These are phyloP conservation scores for Cymbopogon flexuosus DNA, from an alignment of 202 grass and related monocot genomes.

Conservation along the genomic window DNA sequence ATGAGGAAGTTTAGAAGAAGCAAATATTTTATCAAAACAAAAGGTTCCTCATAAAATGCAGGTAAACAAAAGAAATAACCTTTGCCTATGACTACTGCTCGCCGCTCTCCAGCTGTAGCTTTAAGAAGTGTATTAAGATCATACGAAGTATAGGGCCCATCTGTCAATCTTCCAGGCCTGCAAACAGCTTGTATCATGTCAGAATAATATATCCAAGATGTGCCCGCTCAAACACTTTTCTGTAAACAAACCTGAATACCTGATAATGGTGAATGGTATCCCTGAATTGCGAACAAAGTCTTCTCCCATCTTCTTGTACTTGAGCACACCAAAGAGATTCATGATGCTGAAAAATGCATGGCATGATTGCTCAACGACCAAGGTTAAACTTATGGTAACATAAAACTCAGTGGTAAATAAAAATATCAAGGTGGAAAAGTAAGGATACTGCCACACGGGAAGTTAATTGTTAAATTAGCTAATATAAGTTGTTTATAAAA, in stretches of 20 bases:
- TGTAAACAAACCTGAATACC: slow-evolving; percentile 65
- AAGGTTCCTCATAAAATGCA: background rate
- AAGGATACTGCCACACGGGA: background rate
- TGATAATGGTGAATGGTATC: slow-evolving; percentile 90
- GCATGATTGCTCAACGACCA: background rate
- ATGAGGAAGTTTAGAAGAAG: background rate
- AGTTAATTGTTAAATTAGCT: slow-evolving; percentile 2
- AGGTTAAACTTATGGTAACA: background rate
- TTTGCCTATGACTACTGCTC: slow-evolving; percentile 80
- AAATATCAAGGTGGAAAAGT: slow-evolving; percentile 19
- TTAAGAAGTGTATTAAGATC: slow-evolving; percentile 96
- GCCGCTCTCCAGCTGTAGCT: slow-evolving; percentile 82
- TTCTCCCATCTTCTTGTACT: slow-evolving; percentile 95
- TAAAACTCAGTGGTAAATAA: background rate
- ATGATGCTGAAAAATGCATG: slow-evolving; percentile 59
- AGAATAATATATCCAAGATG: slow-evolving; percentile 12
- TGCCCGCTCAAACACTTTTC: background rate
- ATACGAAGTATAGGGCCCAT: slow-evolving; percentile 97
- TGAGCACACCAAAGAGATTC: slow-evolving; percentile 97
- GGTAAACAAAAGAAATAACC: slow-evolving; percentile 35
- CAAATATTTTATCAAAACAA: background rate
- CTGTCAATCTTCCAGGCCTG: slow-evolving; percentile 88
- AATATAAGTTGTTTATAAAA: background rate
- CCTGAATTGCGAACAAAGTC: slow-evolving; percentile 68
- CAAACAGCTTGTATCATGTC: background rate